Base-by-base conservation (phyloP, 1,284 basidiomycete genomes). In the Tilletia walkeri region DNA sequence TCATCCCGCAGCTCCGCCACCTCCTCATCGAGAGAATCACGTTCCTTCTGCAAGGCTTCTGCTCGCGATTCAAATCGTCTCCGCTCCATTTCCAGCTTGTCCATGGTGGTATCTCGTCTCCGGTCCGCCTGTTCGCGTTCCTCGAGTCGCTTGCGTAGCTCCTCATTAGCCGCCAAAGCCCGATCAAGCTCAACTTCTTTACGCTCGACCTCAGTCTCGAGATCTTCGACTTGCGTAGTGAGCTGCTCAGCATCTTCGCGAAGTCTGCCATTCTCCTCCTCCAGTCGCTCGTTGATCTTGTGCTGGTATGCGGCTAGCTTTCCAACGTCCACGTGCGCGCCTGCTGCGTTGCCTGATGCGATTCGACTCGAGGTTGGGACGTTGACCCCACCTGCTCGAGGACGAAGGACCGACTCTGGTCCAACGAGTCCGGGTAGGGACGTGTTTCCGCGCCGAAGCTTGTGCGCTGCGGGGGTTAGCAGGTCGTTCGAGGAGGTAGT, bases 251-350 rank as follows among this genome's bases (percentile, higher is more conserved):
- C 56, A 36, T 61, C 56, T 5, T 61, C 56, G 18, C 56, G 56
- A 9, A 61, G 30, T 24, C 56, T 24, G 56, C 7, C 34, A 18
- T 34, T 61, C 36, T 61, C 56, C 56, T 61, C 56, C 56, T 61
- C 56, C 56, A 61, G 34, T 9, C 56, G 56, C 36, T 61, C 56
- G 56, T 61, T 61, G 16, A 61, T 34, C 18, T 61, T 61, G 56
- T 61, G 56, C 36, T 61, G 56, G 18, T 61, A 61, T 34, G 56
- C 56, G 10, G 56, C 56, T 18, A 61, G 24, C 34, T 61, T 61
- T 16, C 56, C 56, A 18, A 61, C 36, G 34, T 61, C 56, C 20
- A 61, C 56, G 36, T 61, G 56, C 6, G 56, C 56, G 1, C 56
- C 56, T 4, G 34, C 56, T 30, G 56, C 56, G 56, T 30, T 61